A percentile compares a stretch with the other conserved stretches of the same genome.
These are phyloP conservation scores for Pseudognaphalium luteoalbum DNA, from an alignment of 129 eudicot species.

Conservation along the genomic window DNA sequence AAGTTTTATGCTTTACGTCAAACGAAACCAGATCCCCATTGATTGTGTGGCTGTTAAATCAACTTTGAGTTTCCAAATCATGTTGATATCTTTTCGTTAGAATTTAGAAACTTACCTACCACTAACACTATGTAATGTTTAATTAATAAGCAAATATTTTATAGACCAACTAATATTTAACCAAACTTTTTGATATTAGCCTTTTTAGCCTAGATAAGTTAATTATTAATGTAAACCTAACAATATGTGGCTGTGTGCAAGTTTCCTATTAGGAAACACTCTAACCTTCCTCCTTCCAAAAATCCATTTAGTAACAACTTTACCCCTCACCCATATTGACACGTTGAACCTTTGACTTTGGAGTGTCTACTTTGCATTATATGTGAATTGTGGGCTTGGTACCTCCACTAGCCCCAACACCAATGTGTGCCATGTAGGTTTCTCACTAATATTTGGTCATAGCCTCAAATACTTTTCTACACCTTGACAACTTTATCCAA, in stretches of 20 bases:
- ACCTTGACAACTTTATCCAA: not conserved
- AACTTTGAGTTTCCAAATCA: not conserved
- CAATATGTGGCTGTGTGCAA: not conserved
- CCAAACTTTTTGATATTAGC: constrained; percentile 18
- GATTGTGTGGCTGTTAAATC: not conserved
- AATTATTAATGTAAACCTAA: constrained; percentile 21
- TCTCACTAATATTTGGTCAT: constrained; percentile 26
- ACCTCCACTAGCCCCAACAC: constrained; percentile 31
- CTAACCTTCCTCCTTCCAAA: constrained; percentile 29
- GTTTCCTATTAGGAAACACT: constrained; percentile 38
- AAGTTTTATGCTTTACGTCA: not conserved
- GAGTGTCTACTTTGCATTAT: constrained; percentile 16
- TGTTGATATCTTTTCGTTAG: not conserved
- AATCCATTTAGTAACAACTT: constrained; percentile 22
- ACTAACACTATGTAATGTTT: constrained; percentile 8
- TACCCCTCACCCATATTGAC: constrained; percentile 38
- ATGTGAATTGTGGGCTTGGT: not conserved
- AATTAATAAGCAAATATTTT: not conserved
- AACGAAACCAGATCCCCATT: not conserved
- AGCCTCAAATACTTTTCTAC: constrained; percentile 16
- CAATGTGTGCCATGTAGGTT: constrained; percentile 21
- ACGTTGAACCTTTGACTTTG: constrained; percentile 34
- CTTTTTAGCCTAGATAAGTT: not conserved
- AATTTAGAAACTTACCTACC: too few relatives aligned
- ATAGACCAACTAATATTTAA: not conserved